phyloP scores from a whole-genome alignment of 805 yeast genomes.

The Cyberlindnera maclurae region DNA sequence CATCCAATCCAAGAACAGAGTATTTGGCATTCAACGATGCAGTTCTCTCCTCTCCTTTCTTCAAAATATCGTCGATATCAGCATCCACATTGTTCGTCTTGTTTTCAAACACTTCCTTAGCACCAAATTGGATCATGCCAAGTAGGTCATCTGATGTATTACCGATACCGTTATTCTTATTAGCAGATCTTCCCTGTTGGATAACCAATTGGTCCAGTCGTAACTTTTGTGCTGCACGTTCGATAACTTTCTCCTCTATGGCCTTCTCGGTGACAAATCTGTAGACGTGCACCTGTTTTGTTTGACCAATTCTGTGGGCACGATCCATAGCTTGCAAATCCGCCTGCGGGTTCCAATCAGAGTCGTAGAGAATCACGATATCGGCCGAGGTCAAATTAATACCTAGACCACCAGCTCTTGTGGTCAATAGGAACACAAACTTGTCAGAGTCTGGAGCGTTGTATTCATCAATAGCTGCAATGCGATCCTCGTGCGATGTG shows the following conservation, averaged over 20 bases:
- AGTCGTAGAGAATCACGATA: slow-evolving; percentile 79
- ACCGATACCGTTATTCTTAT: slow-evolving; percentile 44
- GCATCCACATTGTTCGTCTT: slow-evolving; percentile 30
- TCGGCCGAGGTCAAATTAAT: slow-evolving; percentile 91
- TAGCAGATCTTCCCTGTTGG: slow-evolving; percentile 74
- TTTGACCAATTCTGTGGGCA: slow-evolving; percentile 96
- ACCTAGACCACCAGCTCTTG: slow-evolving; percentile 97
- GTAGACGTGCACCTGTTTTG: slow-evolving; percentile 88
- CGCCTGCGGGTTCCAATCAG: slow-evolving; percentile 98
- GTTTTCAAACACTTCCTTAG: slow-evolving; percentile 74
- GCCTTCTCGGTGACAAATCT: slow-evolving; percentile 94
- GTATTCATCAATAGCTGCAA: slow-evolving; percentile 87
- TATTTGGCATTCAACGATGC: slow-evolving; percentile 72
- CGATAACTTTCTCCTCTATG: slow-evolving; percentile 92
- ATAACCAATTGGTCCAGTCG: slow-evolving; percentile 91
- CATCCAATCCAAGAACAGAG: slow-evolving; percentile 84
- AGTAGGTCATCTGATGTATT: slow-evolving; percentile 76
- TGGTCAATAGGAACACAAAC: slow-evolving; percentile 78
- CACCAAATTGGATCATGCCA: slow-evolving; percentile 97
- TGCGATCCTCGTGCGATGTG: slow-evolving; percentile 88
- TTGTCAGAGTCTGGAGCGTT: slow-evolving; percentile 77
- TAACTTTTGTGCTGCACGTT: slow-evolving; percentile 90
- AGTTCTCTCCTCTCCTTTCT: slow-evolving; percentile 78
- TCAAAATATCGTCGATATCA: slow-evolving; percentile 79
- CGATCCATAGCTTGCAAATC: slow-evolving; percentile 98